These are phyloP conservation scores for Buxus sempervirens DNA, from an alignment of 164 flowering plant species.

Conservation along the genomic window DNA sequence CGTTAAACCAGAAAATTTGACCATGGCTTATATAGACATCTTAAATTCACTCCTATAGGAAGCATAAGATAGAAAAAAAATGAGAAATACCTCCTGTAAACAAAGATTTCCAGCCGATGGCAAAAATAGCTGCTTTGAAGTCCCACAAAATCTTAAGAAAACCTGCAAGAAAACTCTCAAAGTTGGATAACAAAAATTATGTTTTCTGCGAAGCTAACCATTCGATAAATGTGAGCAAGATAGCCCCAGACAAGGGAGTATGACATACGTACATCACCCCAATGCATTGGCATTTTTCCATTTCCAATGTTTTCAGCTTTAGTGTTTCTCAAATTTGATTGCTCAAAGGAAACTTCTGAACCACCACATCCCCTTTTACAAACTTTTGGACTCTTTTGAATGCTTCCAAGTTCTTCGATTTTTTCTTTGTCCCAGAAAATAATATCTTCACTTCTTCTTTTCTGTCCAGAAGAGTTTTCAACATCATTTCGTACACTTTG, in stretches of 20 bases:
- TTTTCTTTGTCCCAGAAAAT: slow-evolving; percentile 19
- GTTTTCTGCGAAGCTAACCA: neutral
- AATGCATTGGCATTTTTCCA: slow-evolving; percentile 19
- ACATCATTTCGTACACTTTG: slow-evolving; percentile 11
- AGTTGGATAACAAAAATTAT: neutral
- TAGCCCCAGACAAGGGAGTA: neutral
- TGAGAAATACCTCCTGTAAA: slow-evolving; percentile 33
- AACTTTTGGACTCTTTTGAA: slow-evolving; percentile 33
- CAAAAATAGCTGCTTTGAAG: slow-evolving; percentile 30
- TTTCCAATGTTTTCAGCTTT: slow-evolving; percentile 18
- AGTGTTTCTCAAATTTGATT: slow-evolving; percentile 11
- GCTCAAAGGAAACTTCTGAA: slow-evolving; percentile 15
- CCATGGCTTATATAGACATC: neutral
- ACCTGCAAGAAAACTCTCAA: slow-evolving; percentile 39
- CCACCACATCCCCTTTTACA: slow-evolving; percentile 21
- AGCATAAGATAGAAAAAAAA: slow-evolving; percentile 1
- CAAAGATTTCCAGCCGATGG: slow-evolving; percentile 38
- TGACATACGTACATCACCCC: slow-evolving; percentile 48
- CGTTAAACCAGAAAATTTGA: neutral
- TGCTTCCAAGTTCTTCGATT: slow-evolving; percentile 15
- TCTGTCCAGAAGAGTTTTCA: slow-evolving; percentile 24
- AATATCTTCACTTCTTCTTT: slow-evolving; percentile 35
- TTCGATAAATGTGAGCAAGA: neutral
- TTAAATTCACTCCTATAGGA: neutral
- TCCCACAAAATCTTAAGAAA: slow-evolving; percentile 33